These are phyloP conservation scores for Magnusiomyces paraingens DNA, from an alignment of 1,139 yeast species.

Conservation along the genomic window DNA sequence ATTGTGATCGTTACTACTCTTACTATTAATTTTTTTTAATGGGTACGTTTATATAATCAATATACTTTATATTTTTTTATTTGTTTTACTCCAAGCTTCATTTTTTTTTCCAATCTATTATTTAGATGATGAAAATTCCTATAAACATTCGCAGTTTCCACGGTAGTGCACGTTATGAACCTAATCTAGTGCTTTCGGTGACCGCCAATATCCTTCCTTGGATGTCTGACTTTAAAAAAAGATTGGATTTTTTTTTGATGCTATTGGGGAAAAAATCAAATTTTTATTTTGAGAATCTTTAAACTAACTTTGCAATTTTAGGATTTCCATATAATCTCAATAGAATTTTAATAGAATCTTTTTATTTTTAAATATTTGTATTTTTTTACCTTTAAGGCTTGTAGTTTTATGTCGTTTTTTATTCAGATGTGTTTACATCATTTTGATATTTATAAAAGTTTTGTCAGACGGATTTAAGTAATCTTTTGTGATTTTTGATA, in stretches of 20 bases:
- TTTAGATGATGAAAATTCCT: conserved; percentile 60
- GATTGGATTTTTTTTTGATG: no score
- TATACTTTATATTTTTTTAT: conserved; percentile 8
- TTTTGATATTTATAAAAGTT: no score
- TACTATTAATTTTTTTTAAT: not conserved
- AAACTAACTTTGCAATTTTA: not conserved
- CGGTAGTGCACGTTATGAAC: conserved; percentile 78
- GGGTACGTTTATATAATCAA: conserved; percentile 8
- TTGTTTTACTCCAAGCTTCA: not conserved
- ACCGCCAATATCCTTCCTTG: conserved; percentile 68
- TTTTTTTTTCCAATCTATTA: not conserved
- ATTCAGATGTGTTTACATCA: no score
- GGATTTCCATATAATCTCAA: not conserved
- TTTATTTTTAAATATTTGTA: no score
- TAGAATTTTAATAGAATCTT: not conserved
- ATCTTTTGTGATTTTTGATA: no score
- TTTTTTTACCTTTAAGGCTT: no score
- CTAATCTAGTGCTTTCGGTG: conserved; percentile 75
- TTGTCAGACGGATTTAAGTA: no score
- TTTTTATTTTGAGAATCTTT: no score
- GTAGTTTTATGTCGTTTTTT: no score
- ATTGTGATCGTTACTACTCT: conserved; percentile 1
- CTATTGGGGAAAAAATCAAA: no score
- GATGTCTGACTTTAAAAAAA: conserved; percentile 47
- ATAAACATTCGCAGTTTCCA: conserved; percentile 89